Evolutionary conservation across 176 grass and related monocot genomes (phyloP).

Genomic region (Sorghum bicolor): Sorghum_bicolor_NCBIv3 NC_012873.2:1030001-1030500

Average conservation of each 20-base stretch:
- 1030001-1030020: slow-evolving; percentile 1
- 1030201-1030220: no score
- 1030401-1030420: slow-evolving; percentile 20
- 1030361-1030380: neutral
- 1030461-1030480: neutral
- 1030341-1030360: neutral
- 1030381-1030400: neutral
- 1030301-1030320: no score
- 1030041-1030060: slow-evolving; percentile 75
- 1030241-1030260: neutral
- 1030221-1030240: neutral
- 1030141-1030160: neutral
- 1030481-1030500: neutral
- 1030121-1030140: neutral
- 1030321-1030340: neutral
- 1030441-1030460: slow-evolving; percentile 3
- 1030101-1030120: neutral
- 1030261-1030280: neutral
- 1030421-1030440: neutral
- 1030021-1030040: slow-evolving; percentile 21
- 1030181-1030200: neutral
- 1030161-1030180: neutral
- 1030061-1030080: slow-evolving; percentile 27
- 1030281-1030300: neutral
- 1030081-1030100: neutral